Percentiles rank a stretch among this genome's conserved stretches.
Conservation (phyloP, 1,284 basidiomycete genomes). For the Marasmius oreades region DNA sequence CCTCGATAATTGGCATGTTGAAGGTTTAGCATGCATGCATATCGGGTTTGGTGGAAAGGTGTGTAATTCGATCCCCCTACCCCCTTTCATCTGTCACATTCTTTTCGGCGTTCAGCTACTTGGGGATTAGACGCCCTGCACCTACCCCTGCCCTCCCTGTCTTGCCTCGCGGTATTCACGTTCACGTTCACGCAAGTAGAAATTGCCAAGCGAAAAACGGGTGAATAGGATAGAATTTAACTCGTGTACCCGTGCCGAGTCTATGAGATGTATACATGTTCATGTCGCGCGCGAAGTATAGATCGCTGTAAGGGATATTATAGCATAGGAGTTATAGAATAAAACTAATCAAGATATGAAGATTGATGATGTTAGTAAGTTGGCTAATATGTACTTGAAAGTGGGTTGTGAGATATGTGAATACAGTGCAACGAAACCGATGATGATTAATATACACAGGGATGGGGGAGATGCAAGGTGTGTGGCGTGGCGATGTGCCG, state of each 20-base stretch:
- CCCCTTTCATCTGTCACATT: background rate
- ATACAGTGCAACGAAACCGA: conserved; percentile 12
- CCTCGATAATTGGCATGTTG: background rate
- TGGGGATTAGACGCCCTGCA: background rate
- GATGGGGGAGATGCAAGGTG: no score
- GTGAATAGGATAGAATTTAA: background rate
- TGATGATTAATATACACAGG: no score
- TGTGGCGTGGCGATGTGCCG: no score
- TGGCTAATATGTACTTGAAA: background rate
- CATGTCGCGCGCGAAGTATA: background rate
- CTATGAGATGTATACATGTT: background rate
- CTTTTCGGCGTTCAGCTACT: background rate
- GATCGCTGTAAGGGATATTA: conserved; percentile 5
- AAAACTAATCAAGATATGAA: background rate
- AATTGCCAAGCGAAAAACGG: background rate
- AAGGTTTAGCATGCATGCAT: background rate
- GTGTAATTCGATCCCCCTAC: background rate
- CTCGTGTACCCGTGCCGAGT: background rate
- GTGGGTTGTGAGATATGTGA: conserved; percentile 2
- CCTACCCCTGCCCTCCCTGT: no score
- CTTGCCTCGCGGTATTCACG: background rate
- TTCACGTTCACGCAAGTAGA: background rate
- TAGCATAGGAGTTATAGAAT: conserved; percentile 7
- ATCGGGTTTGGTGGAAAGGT: background rate
- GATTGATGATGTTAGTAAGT: background rate